Evolutionary conservation across 2,329 filamentous ascomycete species (phyloP).

Genomic region (Aureobasidium mangrovei): DNA sequence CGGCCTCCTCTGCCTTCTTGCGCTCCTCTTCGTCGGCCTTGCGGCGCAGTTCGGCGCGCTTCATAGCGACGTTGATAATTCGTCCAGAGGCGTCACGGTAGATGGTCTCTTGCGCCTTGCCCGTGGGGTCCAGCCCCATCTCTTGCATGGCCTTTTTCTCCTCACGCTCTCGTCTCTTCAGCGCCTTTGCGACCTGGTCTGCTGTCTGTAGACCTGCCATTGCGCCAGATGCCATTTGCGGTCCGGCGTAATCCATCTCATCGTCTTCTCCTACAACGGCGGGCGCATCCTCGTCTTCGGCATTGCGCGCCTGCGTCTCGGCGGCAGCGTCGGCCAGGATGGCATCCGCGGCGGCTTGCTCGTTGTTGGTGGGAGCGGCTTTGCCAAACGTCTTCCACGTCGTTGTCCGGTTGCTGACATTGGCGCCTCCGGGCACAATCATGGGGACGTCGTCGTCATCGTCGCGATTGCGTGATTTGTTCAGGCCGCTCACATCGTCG

Average conservation of each 20-base stretch:
- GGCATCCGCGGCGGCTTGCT: slow-evolving; percentile 53
- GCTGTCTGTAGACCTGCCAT: slow-evolving; percentile 81
- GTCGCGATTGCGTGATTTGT: slow-evolving; percentile 35
- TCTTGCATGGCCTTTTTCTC: slow-evolving; percentile 45
- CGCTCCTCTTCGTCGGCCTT: slow-evolving; percentile 63
- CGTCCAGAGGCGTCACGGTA: slow-evolving; percentile 91
- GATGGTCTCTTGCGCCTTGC: slow-evolving; percentile 65
- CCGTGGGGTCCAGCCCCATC: slow-evolving; percentile 35
- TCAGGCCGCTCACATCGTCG: slow-evolving; percentile 48
- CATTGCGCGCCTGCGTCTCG: slow-evolving; percentile 23
- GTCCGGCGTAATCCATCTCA: slow-evolving; percentile 36
- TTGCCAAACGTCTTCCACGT: slow-evolving; percentile 69
- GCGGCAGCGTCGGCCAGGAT: slow-evolving; percentile 29
- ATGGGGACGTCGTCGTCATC: slow-evolving; percentile 48
- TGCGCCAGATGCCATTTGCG: slow-evolving; percentile 80
- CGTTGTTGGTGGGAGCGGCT: slow-evolving; percentile 40
- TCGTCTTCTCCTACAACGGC: slow-evolving; percentile 45
- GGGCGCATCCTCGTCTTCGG: slow-evolving; percentile 35
- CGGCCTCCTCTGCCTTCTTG: slow-evolving; percentile 56
- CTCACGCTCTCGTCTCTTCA: slow-evolving; percentile 56
- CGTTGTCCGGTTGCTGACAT: slow-evolving; percentile 70
- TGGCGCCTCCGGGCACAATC: slow-evolving; percentile 39
- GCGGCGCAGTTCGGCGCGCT: slow-evolving; percentile 73
- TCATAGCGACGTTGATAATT: slow-evolving; percentile 89
- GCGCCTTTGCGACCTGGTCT: slow-evolving; percentile 52